Evolutionary conservation across 495 filamentous ascomycete species (phyloP), one percentile per base, ranked within the genome.

Genomic region (Hypomontagnella monticulosa): DNA sequence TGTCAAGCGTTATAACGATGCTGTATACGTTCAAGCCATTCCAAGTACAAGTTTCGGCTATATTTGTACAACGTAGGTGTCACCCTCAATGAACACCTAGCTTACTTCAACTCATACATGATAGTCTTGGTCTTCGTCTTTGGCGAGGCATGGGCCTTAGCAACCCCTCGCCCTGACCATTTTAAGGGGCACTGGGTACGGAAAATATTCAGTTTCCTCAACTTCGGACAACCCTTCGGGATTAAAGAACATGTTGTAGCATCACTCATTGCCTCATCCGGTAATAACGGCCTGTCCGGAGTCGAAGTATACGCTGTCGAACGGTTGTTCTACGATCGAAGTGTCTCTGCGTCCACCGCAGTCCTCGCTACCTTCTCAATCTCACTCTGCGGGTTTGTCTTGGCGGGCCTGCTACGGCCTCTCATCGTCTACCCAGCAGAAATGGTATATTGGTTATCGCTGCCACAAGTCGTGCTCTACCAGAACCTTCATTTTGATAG

Each of bases 371-470:
- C 53, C 2, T 63, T 63, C 38, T 63, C 61, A 9, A 63, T 63
- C 9, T 57, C 52, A 33, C 56, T 86, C 7, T 79, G 85, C 46
- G 85, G 85, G 0, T 88, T 83, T 47, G 85, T 84, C 4, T 64
- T 87, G 43, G 78, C 78, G 37, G 85, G 85, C 3, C 30, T 87
- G 9, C 69, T 86, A 63, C 80, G 85, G 1, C 76, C 79, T 4
- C 75, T 84, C 12, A 71, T 81, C 16, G 83, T 88, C 30, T 85
- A 81, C 63, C 85, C 83, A 15, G 75, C 78, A 0, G 81, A 85
- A 36, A 80, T 82, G 44, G 75, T 84, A 4, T 84, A 75, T 50
- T 73, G 61, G 61, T 44, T 15, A 11, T 44, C 61, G 30, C 18
- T 63, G 4, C 61, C 61, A 0, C 61, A 63, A 32, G 61, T 63